Percentiles rank a stretch among this genome's conserved stretches.
Evolutionary conservation across 495 filamentous ascomycete species (phyloP).

Genomic region (Penicillium daleae): DNA sequence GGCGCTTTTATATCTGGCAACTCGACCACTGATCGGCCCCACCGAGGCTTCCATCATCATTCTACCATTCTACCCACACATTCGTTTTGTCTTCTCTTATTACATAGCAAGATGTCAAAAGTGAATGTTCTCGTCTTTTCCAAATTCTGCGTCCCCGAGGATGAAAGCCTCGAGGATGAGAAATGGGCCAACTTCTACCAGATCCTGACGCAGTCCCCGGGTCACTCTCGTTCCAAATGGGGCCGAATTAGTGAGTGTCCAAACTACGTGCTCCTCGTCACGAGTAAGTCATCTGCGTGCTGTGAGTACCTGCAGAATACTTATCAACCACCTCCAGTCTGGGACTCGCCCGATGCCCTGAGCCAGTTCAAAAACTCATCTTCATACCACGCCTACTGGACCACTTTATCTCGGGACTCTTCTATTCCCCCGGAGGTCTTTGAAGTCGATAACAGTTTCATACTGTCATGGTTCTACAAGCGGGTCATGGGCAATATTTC

Average conservation of each 20-base stretch:
- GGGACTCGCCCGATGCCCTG: background rate
- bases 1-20: too few relatives aligned
- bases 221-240: constrained; percentile 1
- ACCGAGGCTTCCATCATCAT: too few relatives aligned
- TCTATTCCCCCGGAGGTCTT: constrained; percentile 3
- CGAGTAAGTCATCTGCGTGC: background rate
- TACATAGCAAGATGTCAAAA: too few relatives aligned
- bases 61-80: too few relatives aligned
- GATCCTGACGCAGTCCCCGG: background rate
- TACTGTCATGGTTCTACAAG: background rate
- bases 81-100: too few relatives aligned
- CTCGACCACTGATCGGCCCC: too few relatives aligned
- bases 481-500: background rate
- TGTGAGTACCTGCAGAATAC: too few relatives aligned
- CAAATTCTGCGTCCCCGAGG: constrained; percentile 3
- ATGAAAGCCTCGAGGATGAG: constrained; percentile 1
- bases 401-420: constrained; percentile 1
- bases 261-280: constrained; percentile 2
- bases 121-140: background rate
- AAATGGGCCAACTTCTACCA: background rate
- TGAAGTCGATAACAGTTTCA: background rate
- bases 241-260: background rate
- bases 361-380: constrained; percentile 1
- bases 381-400: background rate
- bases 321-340: background rate